These are phyloP conservation scores for Uronychia binucleata DNA, from an alignment of 73 alveolate species.

Conservation along the genomic window DNA sequence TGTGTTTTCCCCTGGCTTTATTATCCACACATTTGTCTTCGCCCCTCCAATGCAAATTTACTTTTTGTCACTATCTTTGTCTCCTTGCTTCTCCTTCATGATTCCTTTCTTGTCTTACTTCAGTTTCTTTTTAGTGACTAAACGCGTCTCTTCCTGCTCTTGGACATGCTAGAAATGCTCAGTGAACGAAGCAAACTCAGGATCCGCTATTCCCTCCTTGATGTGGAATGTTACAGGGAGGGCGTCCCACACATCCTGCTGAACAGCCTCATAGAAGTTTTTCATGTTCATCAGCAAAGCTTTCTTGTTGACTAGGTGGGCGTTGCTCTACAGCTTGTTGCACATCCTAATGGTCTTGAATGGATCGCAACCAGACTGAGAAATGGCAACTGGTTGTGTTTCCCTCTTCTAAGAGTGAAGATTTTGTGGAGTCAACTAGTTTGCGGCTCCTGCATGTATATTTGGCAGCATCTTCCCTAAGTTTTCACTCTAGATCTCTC, in stretches of 20 bases:
- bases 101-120: background rate
- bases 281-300: slow-evolving; percentile 48
- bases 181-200: slow-evolving; percentile 35
- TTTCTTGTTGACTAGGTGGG: slow-evolving; percentile 43
- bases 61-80: background rate
- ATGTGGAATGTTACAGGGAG: slow-evolving; percentile 62
- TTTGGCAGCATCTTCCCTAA: background rate
- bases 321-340: slow-evolving; percentile 34
- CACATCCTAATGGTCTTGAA: slow-evolving; percentile 14
- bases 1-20: slow-evolving; percentile 70
- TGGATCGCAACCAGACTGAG: background rate
- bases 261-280: slow-evolving; percentile 32
- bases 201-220: slow-evolving; percentile 37
- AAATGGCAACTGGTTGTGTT: background rate
- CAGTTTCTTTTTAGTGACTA: background rate
- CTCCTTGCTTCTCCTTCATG: background rate
- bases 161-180: slow-evolving; percentile 1
- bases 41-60: background rate
- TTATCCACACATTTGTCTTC: slow-evolving; percentile 52
- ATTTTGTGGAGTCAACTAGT: background rate
- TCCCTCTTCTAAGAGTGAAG: background rate
- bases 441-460: background rate
- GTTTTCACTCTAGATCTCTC: background rate
- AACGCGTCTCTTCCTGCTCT: background rate
- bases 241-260: background rate